Base-by-base conservation (phyloP, 2,329 filamentous ascomycete genomes). In the Clathrospora elynae region DNA sequence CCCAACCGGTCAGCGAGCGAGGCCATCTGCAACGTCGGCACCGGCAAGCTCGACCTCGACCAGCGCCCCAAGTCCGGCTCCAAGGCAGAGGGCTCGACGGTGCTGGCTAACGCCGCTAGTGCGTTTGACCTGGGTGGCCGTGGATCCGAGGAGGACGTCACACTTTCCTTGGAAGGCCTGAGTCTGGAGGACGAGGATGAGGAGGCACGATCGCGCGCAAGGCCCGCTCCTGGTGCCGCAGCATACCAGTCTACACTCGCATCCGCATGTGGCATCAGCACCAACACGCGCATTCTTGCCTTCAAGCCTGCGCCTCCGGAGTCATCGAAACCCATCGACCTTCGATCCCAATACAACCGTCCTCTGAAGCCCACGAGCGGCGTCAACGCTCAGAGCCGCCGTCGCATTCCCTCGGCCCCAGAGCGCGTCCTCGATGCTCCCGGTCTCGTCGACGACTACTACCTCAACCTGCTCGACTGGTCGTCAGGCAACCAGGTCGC, bases 301-400 rank as follows among this genome's bases (percentile, higher is more conserved):
- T 99, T 96, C 81, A 99, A 99, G 84, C 93, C 93, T 40, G 90
- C 92, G 2, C 83, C 93, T n/a, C 93, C 93, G 3, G 93, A 97
- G 76, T 97, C 93, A 5, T 96, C 91, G 22, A 96, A 96, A 80
- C 93, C 93, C 23, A 96, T 99, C 67, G 93, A 99, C 70, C 85
- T 99, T 51, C 87, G 93, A 46, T 89, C 93, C 51, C 93, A 99
- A 71, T 99, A 99, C 82, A 99, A 97, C 79, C 86, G 93, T 49
- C 93, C 93, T 23, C 80, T 99, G 51, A 96, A 90, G 79, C 78
- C 88, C 13, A 79, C 85, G 50, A 85, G 78, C 51, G 78, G 86
- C 16, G 79, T 81, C 62, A 86, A 89, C 34, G 89, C 91, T 20
- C 90, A 96, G 71, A 90, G 90, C 73, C 86, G 91, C 55, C 88